Evolutionary conservation across 345 rosid genomes (phyloP).

Genomic region (Pistacia vera): DNA sequence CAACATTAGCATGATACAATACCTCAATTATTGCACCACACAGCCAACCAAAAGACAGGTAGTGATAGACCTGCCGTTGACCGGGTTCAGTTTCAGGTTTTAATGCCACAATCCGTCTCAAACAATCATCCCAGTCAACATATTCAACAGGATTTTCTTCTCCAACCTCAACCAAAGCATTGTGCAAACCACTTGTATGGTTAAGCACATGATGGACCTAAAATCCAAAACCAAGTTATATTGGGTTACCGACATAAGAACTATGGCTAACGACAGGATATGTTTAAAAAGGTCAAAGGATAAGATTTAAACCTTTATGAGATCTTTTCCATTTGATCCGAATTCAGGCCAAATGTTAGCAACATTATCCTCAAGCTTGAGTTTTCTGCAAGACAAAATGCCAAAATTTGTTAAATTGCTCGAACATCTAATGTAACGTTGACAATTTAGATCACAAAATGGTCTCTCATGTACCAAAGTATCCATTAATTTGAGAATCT

Average conservation of each 20-base stretch:
- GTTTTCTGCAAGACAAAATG: slow-evolving; percentile 61
- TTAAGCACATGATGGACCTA: slow-evolving; percentile 96
- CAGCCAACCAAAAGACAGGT: slow-evolving; percentile 84
- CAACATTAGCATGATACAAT: slow-evolving; percentile 14
- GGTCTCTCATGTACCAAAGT: background rate
- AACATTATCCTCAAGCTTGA: slow-evolving; percentile 73
- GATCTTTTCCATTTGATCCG: slow-evolving; percentile 68
- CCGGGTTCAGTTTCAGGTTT: slow-evolving; percentile 86
- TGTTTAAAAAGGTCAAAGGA: background rate
- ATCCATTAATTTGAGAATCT: background rate
- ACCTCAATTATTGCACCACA: slow-evolving; percentile 98
- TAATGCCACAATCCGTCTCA: slow-evolving; percentile 59
- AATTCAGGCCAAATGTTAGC: slow-evolving; percentile 86
- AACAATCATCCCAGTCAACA: slow-evolving; percentile 83
- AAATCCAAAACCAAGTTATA: slow-evolving; percentile 19
- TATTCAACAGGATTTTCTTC: slow-evolving; percentile 61
- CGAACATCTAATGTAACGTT: background rate
- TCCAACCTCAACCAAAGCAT: slow-evolving; percentile 56
- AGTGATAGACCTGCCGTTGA: slow-evolving; percentile 73
- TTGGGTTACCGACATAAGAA: background rate
- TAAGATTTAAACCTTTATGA: slow-evolving; percentile 61
- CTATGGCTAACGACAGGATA: background rate
- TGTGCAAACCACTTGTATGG: slow-evolving; percentile 95
- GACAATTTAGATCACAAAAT: background rate
- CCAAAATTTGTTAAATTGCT: slow-evolving; percentile 13